phyloP scores from a whole-genome alignment of 2,329 filamentous ascomycete species.

The Cytospora leucostoma region DNA sequence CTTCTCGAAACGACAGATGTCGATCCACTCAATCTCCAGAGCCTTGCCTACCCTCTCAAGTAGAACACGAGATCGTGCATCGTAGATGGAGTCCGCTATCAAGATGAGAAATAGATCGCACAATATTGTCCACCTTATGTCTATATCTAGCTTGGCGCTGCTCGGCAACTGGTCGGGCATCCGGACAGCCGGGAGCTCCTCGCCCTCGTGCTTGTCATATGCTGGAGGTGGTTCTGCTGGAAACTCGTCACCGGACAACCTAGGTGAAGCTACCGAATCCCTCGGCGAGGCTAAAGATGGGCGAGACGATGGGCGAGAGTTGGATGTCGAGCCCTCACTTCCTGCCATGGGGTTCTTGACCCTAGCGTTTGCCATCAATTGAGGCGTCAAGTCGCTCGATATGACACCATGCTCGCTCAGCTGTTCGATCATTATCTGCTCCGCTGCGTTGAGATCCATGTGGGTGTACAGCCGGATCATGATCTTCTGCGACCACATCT shows the following conservation, averaged over 20 bases:
- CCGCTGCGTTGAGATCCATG: constrained; percentile 90
- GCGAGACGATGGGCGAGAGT: constrained; percentile 19
- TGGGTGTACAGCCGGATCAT: constrained; percentile 93
- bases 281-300: constrained; percentile 21
- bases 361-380: constrained; percentile 86
- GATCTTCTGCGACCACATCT: constrained; percentile 98
- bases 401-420: constrained; percentile 88
- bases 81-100: constrained; percentile 95
- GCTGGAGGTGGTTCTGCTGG: constrained; percentile 56
- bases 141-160: constrained; percentile 87
- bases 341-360: constrained; percentile 90
- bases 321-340: constrained; percentile 26
- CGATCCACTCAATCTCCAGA: constrained; percentile 82
- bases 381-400: constrained; percentile 78
- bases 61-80: constrained; percentile 80
- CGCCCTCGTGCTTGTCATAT: constrained; percentile 64
- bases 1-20: constrained; percentile 96
- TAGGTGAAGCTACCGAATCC: constrained; percentile 30
- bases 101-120: constrained; percentile 94
- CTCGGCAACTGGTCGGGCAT: constrained; percentile 80
- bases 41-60: constrained; percentile 80
- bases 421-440: constrained; percentile 99
- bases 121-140: constrained; percentile 93
- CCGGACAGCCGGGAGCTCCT: constrained; percentile 76
- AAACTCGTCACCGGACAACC: constrained; percentile 44